Conservation (phyloP, 202 grass and related monocot species). For the Elaeis oleifera region DNA sequence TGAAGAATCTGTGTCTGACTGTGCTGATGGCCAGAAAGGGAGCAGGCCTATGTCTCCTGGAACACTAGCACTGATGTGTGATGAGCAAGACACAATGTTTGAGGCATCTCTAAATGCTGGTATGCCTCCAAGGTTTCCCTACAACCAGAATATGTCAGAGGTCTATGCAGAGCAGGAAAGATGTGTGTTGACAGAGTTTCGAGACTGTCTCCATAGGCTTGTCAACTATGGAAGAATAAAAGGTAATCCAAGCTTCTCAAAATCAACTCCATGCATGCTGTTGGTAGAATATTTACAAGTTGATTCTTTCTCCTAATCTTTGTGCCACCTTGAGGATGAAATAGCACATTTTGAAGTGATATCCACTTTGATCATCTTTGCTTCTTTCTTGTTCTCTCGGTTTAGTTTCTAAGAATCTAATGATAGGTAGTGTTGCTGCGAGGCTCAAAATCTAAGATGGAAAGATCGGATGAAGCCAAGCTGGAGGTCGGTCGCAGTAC, state of each 20-base stretch:
- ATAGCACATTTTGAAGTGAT: too few relatives aligned
- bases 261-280: too few relatives aligned
- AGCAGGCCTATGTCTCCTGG: slow-evolving; percentile 80
- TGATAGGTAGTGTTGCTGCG: too few relatives aligned
- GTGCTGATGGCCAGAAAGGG: slow-evolving; percentile 42
- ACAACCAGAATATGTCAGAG: slow-evolving; percentile 41
- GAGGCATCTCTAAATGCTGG: slow-evolving; percentile 31
- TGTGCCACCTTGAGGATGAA: too few relatives aligned
- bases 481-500: too few relatives aligned
- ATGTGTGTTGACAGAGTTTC: slow-evolving; percentile 58
- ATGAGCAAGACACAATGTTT: slow-evolving; percentile 70
- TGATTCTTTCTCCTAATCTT: too few relatives aligned
- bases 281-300: too few relatives aligned
- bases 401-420: too few relatives aligned
- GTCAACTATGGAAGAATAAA: slow-evolving; percentile 59
- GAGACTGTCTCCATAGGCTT: slow-evolving; percentile 63
- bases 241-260: slow-evolving; percentile 42
- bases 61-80: slow-evolving; percentile 79
- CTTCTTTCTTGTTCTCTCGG: too few relatives aligned
- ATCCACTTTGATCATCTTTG: too few relatives aligned
- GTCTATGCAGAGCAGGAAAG: slow-evolving; percentile 76
- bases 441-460: too few relatives aligned
- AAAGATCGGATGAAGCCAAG: too few relatives aligned
- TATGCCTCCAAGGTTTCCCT: slow-evolving; percentile 21
- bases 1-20: slow-evolving; percentile 53